Evolutionary conservation across 768 basidiomycete genomes (phyloP), one percentile per base, ranked within the genome.

Genomic region (Ephemerocybe angulata): DNA sequence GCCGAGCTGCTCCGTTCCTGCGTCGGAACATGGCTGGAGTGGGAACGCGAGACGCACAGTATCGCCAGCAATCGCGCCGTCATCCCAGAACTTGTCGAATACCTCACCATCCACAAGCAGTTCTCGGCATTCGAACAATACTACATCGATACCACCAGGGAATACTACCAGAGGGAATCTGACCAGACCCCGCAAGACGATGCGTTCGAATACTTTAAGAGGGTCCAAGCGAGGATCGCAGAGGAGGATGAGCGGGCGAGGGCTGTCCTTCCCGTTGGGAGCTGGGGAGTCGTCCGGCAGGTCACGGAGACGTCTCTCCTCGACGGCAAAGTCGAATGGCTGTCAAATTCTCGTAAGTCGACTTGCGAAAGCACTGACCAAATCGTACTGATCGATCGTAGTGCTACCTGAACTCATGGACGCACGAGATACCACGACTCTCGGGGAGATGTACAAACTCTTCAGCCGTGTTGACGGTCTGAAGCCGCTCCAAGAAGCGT

Each of bases 81-180:
- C 40, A 74, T 91, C 38, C 67, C 68, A 2, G 62, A 66, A 2
- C 78, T 92, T n/a, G 72, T 90, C 47, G 61, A 69, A 0, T 82
- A 86, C 53, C 76, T 91, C 47, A 67, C 76, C 46, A 72, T 71
- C 3, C 82, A 90, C 57, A 72, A 76, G 25, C 76, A 82, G 54
- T 92, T 88, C 60, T 61, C 76, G 21, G 61, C 74, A 24, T 85
- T 91, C 52, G 85, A 90, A 61, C 71, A 76, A 7, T 75, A 69
- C 54, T 82, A 85, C 60, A 59, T 87, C 40, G 67, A 75, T 19
- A 58, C 73, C 19, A 84, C 87, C 0, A 63, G 67, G 19, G 64
- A 71, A 1, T 88, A 80, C 62, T 91, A 88, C 62, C 50, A 68
- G 0, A 65, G 60, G 0, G 84, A 90, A 63, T 84, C 84, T 0